Evolutionary conservation across 371 early-diverging fungal genomes (phyloP).

Genomic region (Furculomyces boomerangus): DNA sequence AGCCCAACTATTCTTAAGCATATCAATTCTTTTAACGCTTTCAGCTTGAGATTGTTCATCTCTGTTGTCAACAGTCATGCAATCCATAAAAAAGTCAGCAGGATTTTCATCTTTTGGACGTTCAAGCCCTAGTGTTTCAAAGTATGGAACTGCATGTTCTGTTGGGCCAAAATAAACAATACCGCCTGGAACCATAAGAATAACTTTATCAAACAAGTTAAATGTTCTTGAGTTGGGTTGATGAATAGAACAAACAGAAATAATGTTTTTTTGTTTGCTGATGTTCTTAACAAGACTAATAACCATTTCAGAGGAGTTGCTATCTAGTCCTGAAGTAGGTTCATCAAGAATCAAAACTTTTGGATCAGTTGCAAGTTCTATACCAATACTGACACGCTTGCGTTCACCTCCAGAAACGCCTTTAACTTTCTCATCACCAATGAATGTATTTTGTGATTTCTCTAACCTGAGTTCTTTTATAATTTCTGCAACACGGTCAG

Average conservation of each 20-base stretch:
- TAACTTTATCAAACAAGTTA: conserved; percentile 41
- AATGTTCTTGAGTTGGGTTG: conserved; percentile 48
- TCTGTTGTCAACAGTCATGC: conserved; percentile 19
- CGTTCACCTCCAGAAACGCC: conserved; percentile 81
- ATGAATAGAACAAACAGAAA: conserved; percentile 53
- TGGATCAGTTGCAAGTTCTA: conserved; percentile 58
- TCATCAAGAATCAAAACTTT: conserved; percentile 36
- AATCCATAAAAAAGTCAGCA: conserved; percentile 39
- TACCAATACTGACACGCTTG: conserved; percentile 67
- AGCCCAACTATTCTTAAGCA: conserved; percentile 10
- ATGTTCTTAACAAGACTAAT: conserved; percentile 34
- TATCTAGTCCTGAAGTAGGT: conserved; percentile 66
- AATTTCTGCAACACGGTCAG: conserved; percentile 30
- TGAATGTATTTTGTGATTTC: conserved; percentile 35
- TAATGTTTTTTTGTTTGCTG: conserved; percentile 34
- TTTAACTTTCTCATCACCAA: conserved; percentile 42
- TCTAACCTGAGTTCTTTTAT: conserved; percentile 38
- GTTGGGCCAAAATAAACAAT: conserved; percentile 41
- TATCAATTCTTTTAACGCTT: conserved; percentile 12
- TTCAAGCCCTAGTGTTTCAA: conserved; percentile 34
- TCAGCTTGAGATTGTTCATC: conserved; percentile 6
- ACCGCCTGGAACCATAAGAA: conserved; percentile 45
- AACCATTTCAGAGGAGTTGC: conserved; percentile 44
- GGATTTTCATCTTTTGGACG: conserved; percentile 28
- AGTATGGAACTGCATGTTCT: conserved; percentile 26